Evolutionary conservation across 441 rosid genomes (phyloP).

Genomic region (Erodium trifolium): DNA sequence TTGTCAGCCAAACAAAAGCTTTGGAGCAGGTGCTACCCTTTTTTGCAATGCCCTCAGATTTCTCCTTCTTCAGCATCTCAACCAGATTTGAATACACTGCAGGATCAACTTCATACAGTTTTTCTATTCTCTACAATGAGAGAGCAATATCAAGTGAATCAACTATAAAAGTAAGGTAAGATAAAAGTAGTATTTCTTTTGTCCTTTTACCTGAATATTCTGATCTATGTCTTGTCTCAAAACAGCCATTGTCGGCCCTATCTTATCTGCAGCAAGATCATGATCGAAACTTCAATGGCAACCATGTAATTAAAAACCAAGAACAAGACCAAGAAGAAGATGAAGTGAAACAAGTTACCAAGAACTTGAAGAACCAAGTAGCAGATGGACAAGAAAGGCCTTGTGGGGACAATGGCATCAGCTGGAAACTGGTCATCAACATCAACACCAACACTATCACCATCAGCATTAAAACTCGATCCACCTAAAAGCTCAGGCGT

Average conservation of each 20-base stretch:
- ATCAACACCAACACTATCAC: not conserved
- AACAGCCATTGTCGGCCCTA: constrained; percentile 94
- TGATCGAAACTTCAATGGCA: not conserved
- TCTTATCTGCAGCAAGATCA: constrained; percentile 57
- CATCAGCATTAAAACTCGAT: too few relatives aligned
- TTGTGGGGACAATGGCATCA: constrained; percentile 33
- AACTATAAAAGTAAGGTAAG: not conserved
- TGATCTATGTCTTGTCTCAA: constrained; percentile 78
- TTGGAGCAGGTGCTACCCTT: constrained; percentile 53
- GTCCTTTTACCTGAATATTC: constrained; percentile 56
- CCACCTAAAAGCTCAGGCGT: too few relatives aligned
- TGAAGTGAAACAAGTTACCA: constrained; percentile 34
- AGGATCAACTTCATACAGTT: constrained; percentile 47
- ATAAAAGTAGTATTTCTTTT: not conserved
- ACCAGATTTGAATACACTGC: constrained; percentile 46
- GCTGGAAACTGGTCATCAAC: constrained; percentile 22
- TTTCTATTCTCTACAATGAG: constrained; percentile 53
- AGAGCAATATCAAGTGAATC: not conserved
- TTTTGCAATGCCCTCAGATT: constrained; percentile 41
- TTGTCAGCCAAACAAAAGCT: constrained; percentile 87
- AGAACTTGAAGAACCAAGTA: constrained; percentile 70
- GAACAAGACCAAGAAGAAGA: too few relatives aligned
- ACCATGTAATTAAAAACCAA: not conserved
- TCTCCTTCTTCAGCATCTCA: constrained; percentile 69
- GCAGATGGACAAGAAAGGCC: constrained; percentile 59